phyloP scores from a whole-genome alignment of 2,329 filamentous ascomycete genomes.

The Pestalotiopsis sp. region DNA sequence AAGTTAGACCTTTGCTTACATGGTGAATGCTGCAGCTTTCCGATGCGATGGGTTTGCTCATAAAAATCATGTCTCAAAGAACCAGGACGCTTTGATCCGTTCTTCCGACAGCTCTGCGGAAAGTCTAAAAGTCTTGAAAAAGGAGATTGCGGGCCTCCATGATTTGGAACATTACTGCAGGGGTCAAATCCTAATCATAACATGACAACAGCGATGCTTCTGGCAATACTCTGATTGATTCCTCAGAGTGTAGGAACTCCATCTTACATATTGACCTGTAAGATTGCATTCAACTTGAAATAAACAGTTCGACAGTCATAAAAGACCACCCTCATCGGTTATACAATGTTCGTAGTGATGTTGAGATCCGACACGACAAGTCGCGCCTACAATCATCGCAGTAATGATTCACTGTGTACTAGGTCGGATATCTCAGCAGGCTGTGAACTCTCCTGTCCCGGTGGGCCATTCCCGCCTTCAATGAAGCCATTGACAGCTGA shows the following conservation, averaged over 20 bases:
- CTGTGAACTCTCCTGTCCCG: background rate
- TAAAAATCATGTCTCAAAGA: background rate
- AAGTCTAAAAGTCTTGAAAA: background rate
- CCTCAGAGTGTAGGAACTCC: background rate
- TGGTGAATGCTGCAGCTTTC: too few species aligned
- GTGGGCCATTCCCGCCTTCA: background rate
- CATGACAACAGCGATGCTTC: background rate
- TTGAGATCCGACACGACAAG: background rate
- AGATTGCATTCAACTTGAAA: too few species aligned
- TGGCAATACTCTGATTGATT: background rate
- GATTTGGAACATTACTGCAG: background rate
- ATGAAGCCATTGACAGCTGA: background rate
- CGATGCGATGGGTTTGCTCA: too few species aligned
- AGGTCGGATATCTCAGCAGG: too few species aligned
- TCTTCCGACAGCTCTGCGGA: background rate
- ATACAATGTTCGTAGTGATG: background rate
- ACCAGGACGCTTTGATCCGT: background rate
- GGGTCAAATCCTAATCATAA: background rate
- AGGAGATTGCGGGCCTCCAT: background rate
- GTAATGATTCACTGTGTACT: too few species aligned
- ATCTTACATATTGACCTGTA: background rate
- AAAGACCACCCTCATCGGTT: too few species aligned
- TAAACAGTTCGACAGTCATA: too few species aligned
- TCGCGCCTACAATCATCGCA: too few species aligned
- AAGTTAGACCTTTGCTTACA: too few species aligned